Conservation (phyloP, 768 basidiomycete genomes). For the Daedalea quercina region DNA sequence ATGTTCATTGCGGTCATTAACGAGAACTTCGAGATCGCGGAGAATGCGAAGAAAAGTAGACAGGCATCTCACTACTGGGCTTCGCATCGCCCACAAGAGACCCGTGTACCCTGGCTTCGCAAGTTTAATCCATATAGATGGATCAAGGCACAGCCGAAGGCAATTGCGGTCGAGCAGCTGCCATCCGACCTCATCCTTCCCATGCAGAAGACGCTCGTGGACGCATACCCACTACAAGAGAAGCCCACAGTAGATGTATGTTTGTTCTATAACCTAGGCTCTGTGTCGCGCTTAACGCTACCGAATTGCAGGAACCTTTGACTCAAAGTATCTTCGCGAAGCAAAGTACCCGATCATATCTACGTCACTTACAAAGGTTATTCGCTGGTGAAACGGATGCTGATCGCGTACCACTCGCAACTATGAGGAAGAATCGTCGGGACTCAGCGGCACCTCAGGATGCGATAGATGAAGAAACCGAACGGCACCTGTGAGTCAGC, state of each 20-base stretch:
- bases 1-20: slow-evolving; percentile 98
- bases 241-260: slow-evolving; percentile 28
- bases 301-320: background rate
- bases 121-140: slow-evolving; percentile 85
- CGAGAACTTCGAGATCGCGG: slow-evolving; percentile 90
- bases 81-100: slow-evolving; percentile 43
- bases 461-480: slow-evolving; percentile 52
- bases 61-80: slow-evolving; percentile 71
- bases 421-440: slow-evolving; percentile 34
- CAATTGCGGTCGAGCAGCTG: slow-evolving; percentile 61
- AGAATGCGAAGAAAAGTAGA: slow-evolving; percentile 78
- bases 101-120: slow-evolving; percentile 56
- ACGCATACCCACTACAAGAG: slow-evolving; percentile 41
- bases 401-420: slow-evolving; percentile 54
- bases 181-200: slow-evolving; percentile 74
- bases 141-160: slow-evolving; percentile 66
- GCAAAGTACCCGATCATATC: slow-evolving; percentile 34
- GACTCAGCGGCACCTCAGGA: slow-evolving; percentile 25
- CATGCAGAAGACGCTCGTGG: slow-evolving; percentile 70
- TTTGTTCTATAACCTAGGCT: background rate
- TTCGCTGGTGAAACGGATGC: slow-evolving; percentile 49
- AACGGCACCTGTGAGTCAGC: slow-evolving; percentile 57
- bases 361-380: slow-evolving; percentile 55
- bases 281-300: background rate
- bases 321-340: background rate